phyloP scores from a whole-genome alignment of 345 rosid genomes.

The Eucalyptus microcorys region DNA sequence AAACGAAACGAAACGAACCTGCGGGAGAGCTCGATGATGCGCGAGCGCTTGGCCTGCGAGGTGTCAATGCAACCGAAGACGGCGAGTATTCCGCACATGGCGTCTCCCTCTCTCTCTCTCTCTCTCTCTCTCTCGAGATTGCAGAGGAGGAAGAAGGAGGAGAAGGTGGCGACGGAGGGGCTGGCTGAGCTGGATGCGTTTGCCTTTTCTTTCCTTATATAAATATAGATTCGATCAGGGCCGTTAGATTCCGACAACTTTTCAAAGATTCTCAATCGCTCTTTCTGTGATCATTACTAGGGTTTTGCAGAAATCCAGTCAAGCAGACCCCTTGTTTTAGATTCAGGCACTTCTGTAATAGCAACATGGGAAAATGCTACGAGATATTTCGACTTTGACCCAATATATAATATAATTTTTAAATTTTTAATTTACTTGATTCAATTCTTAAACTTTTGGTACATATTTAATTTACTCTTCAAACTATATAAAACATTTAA shows the following conservation, averaged over 20 bases:
- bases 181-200: background rate
- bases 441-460: fast-evolving
- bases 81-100: constrained; percentile 95
- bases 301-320: background rate
- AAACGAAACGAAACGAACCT: constrained; percentile 29
- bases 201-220: background rate
- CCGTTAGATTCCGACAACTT: background rate
- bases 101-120: background rate
- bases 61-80: constrained; percentile 87
- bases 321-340: background rate
- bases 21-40: constrained; percentile 97
- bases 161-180: background rate
- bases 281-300: background rate
- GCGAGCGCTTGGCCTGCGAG: constrained; percentile 87
- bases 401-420: fast-evolving
- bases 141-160: background rate
- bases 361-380: too few species aligned
- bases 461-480: fast-evolving
- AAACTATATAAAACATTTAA: too few species aligned
- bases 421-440: too few species aligned
- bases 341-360: background rate
- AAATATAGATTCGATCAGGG: background rate
- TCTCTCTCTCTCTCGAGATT: background rate
- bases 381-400: fast-evolving
- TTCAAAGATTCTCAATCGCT: background rate